Evolutionary conservation across 495 filamentous ascomycete genomes (phyloP), one percentile per base, ranked within the genome.

Genomic region (Talaromyces nanjingensis): DNA sequence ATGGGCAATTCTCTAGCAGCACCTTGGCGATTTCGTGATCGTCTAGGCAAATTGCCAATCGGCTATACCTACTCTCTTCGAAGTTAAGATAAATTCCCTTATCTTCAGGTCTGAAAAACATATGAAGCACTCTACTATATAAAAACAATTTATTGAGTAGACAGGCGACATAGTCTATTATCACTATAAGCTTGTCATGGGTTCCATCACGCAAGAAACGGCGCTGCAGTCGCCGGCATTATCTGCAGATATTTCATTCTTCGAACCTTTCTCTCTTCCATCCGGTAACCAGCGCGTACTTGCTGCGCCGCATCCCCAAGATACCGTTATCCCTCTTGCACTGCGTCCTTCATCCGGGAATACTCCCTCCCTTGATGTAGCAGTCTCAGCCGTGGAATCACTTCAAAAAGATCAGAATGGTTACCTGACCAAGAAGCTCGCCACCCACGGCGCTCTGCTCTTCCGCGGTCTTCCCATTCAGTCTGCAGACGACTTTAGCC

Each of bases 261-360:
- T 45, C 64, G 80, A 49, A 89, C 87, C 61, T 90, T 93, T 76
- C 86, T 93, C 39, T 83, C 79, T 2, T 75, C 91, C 25, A 90
- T 96, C 71, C 6, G 11, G 33, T 37, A 82, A 82, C 64, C 78
- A 81, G 60, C 76, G 76, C 6, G 61, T 66, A 4, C 74, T 79
- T 7, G 69, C 71, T 20, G 53, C 73, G 20, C 80, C 79, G 14
- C 78, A 81, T 70, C 76, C 76, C 11, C 47, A 65, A 16, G 66
- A 75, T 27, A 79, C 74, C 14, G 66, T 69, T 3, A 78, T 73
- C 8, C 80, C 80, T 4, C 72, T 83, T 4, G 78, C 79, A 0
- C 66, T 83, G 4, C 71, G 70, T 6, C 78, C 74, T 29, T 71
- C 70, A 11, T 37, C 8, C 56, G 57, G 6, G 12, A 72, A 24